These are phyloP conservation scores for Phytopythium montanum DNA, from an alignment of 352 stramenopile species.

Conservation along the genomic window DNA sequence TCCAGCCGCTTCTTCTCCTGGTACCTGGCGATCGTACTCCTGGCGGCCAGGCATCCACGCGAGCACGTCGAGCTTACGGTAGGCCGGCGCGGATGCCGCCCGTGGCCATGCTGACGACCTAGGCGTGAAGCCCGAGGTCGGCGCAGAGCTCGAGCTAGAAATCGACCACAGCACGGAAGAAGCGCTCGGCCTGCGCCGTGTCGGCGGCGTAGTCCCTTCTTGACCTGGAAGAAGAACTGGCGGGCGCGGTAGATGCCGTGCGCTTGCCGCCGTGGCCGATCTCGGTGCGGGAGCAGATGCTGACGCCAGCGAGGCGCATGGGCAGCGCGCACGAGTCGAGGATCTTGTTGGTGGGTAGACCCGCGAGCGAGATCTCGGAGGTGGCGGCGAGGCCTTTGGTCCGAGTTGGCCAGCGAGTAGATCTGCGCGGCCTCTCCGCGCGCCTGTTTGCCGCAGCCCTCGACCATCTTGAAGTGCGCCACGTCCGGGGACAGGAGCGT, in stretches of 20 bases:
- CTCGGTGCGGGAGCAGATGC: slow-evolving; percentile 88
- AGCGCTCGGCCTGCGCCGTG: slow-evolving; percentile 54
- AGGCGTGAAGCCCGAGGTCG: slow-evolving; percentile 73
- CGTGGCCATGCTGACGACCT: slow-evolving; percentile 85
- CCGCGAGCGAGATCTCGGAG: slow-evolving; percentile 84
- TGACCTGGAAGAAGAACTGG: slow-evolving; percentile 90
- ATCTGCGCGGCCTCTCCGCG: slow-evolving; percentile 85
- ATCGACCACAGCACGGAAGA: slow-evolving; percentile 79
- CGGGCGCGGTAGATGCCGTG: slow-evolving; percentile 88
- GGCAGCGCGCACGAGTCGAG: slow-evolving; percentile 50
- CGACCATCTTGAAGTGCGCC: slow-evolving; percentile 77
- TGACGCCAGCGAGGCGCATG: slow-evolving; percentile 76
- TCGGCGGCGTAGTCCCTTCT: slow-evolving; percentile 85
- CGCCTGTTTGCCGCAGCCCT: slow-evolving; percentile 84
- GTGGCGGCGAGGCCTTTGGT: slow-evolving; percentile 83
- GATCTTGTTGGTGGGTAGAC: slow-evolving; percentile 75
- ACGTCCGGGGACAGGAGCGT: slow-evolving; percentile 80
- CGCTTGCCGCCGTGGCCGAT: slow-evolving; percentile 69
- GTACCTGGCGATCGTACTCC: slow-evolving; percentile 86
- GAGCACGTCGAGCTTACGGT: slow-evolving; percentile 86
- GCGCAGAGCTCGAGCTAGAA: slow-evolving; percentile 78
- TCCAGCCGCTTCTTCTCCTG: slow-evolving; percentile 71
- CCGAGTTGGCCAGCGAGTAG: slow-evolving; percentile 81
- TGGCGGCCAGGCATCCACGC: slow-evolving; percentile 83
- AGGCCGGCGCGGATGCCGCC: slow-evolving; percentile 71